Evolutionary conservation across 1,284 basidiomycete species (phyloP), one percentile per base, ranked within the genome.

Genomic region (Anthracocystis setariae): DNA sequence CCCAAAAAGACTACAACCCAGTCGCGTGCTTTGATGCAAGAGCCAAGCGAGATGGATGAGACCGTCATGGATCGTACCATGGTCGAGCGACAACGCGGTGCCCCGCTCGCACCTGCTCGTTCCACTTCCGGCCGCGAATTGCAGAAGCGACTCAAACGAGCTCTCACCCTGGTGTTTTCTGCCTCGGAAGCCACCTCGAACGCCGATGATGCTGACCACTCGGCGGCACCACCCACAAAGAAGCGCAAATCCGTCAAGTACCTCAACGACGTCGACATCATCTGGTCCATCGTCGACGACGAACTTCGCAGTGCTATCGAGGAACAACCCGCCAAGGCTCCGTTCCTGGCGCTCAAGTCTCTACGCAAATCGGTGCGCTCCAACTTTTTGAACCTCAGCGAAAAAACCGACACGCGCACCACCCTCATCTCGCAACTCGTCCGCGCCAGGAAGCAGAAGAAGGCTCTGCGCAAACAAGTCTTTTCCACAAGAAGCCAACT

Each of bases 201-300:
- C 23, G 21, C 47, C 1, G 59, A 54, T 12, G 49, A 54, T 15
- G 59, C 25, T 2, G 63, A 56, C 37, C 45, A 62, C 13, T 33
- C 42, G 9, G 35, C 43, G 2, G 21, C 54, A 7, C 39, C 7
- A 13, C 24, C 51, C 3, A n/a, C 29, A 13, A 66, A 53, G 27
- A 55, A 52, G 39, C 55, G 59, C 52, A 72, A 72, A 39, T 66
- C 69, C 23, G 59, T 44, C 27, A 60, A 56, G 24, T 64, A 68
- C 23, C 70, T 73, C 46, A 73, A 73, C 61, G 70, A 73, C 45
- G 63, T 68, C 21, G 70, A 73, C 54, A 60, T 73, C 21, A 61
- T 73, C 46, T 73, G 70, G 70, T 60, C 60, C 35, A 50, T 67
- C 15, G 64, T 73, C 43, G 70, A 73, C 23, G 70, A 73, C 10